A percentile compares a stretch with the other conserved stretches of the same genome.
Conservation (phyloP, 345 rosid species). For the Cochlearia excelsa region DNA sequence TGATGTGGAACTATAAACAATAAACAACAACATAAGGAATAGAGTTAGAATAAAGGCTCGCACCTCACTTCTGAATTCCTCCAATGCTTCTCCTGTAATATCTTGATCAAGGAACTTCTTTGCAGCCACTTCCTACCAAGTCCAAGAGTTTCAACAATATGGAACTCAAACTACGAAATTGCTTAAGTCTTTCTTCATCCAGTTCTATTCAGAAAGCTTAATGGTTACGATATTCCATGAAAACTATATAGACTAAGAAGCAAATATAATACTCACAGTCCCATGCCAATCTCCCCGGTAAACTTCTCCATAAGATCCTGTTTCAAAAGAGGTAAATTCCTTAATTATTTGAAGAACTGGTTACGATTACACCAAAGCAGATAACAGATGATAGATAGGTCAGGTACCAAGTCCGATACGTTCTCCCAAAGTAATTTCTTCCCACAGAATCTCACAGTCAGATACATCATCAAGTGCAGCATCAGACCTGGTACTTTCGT, state of each 20-base stretch:
- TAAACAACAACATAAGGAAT: background rate
- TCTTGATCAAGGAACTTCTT: conserved; percentile 92
- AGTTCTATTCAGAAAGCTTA: conserved; percentile 10
- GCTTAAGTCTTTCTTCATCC: conserved; percentile 19
- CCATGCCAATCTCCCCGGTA: conserved; percentile 99
- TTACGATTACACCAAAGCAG: conserved; percentile 25
- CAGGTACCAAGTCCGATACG: conserved; percentile 94
- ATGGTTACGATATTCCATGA: conserved; percentile 6
- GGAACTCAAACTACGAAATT: conserved; percentile 22
- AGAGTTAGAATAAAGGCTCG: conserved; percentile 13
- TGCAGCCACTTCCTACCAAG: conserved; percentile 86
- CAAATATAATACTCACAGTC: conserved; percentile 66
- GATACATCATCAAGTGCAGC: conserved; percentile 62
- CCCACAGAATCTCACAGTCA: conserved; percentile 89
- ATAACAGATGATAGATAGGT: conserved; percentile 27
- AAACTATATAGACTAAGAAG: background rate
- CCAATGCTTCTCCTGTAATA: conserved; percentile 71
- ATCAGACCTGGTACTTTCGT: conserved; percentile 63
- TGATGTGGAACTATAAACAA: conserved; percentile 13
- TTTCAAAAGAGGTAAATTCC: conserved; percentile 33
- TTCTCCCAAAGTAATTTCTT: conserved; percentile 83
- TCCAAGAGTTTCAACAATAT: conserved; percentile 34
- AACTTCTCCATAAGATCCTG: conserved; percentile 98
- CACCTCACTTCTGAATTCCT: conserved; percentile 94
- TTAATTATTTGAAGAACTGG: background rate